phyloP scores from a whole-genome alignment of 129 eudicot species.

The Helianthus tuberosus region DNA sequence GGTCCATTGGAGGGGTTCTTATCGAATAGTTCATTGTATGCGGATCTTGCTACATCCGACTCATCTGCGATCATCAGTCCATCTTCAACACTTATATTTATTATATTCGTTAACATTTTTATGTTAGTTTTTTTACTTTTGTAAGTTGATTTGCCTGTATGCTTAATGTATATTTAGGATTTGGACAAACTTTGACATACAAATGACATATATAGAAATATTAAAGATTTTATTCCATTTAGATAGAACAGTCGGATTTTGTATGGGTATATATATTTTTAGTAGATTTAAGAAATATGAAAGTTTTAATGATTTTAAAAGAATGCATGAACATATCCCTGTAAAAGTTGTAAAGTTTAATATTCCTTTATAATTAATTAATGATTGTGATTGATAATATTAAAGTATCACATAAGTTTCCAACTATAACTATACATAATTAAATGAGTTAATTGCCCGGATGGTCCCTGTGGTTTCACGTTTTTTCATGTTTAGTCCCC shows the following conservation, averaged over 20 bases:
- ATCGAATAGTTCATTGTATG: constrained; percentile 68
- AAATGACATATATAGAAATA: neutral
- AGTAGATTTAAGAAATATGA: neutral
- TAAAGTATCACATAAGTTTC: neutral
- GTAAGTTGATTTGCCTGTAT: neutral
- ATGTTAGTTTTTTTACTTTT: constrained; percentile 3
- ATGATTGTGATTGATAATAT: neutral
- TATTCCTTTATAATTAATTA: neutral
- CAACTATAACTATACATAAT: neutral
- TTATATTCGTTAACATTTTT: constrained; percentile 2
- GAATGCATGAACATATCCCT: neutral
- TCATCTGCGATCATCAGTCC: constrained; percentile 24
- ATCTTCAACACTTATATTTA: constrained; percentile 12
- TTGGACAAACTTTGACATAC: constrained; percentile 7
- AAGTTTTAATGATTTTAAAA: neutral
- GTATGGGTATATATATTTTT: neutral
- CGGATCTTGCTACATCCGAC: constrained; percentile 55
- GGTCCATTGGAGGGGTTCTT: constrained; percentile 43
- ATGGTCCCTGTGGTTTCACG: too few relatives aligned
- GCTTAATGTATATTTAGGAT: constrained; percentile 4
- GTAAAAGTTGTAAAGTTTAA: neutral
- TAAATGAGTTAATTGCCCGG: too few relatives aligned
- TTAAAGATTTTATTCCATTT: neutral
- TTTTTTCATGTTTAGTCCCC: too few relatives aligned
- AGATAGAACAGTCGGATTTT: neutral